A percentile compares a stretch with the other conserved stretches of the same genome.
Evolutionary conservation across 1,284 basidiomycete species (phyloP).

Genomic region (Somion occarium): DNA sequence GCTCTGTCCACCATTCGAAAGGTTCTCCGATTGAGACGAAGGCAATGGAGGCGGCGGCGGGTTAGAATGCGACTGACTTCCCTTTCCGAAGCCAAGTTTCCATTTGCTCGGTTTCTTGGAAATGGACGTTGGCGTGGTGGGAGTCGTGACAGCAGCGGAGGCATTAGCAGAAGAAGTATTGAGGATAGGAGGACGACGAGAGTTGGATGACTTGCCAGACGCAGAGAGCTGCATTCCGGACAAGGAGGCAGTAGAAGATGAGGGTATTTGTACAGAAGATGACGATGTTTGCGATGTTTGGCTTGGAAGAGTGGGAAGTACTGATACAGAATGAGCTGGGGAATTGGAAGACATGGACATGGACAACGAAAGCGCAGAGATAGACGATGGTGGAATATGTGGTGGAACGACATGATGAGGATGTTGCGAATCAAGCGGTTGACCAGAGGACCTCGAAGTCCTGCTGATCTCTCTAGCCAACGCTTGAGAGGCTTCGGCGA

Average conservation of each 20-base stretch:
- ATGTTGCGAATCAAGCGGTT: not conserved
- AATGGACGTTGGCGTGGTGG: conserved; percentile 31
- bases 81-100: conserved; percentile 69
- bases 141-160: conserved; percentile 12
- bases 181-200: not conserved
- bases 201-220: not conserved
- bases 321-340: not conserved
- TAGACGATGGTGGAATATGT: conserved; percentile 5
- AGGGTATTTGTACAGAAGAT: not conserved
- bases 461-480: conserved; percentile 81
- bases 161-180: conserved; percentile 8
- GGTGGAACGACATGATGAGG: conserved; percentile 10
- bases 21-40: conserved; percentile 17
- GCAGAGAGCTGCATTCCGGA: not conserved
- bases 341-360: not conserved
- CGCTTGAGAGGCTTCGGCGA: conserved; percentile 77
- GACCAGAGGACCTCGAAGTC: conserved; percentile 28
- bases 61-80: conserved; percentile 13
- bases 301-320: too few species aligned
- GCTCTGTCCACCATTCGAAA: too few species aligned
- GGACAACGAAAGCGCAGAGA: not conserved
- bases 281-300: not conserved
- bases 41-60: conserved; percentile 42
- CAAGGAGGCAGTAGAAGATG: conserved; percentile 4
- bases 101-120: conserved; percentile 77